A percentile compares a stretch with the other conserved stretches of the same genome.
These are phyloP conservation scores for Pseudonitzschia pungens DNA, from an alignment of 108 stramenopile genomes.

Conservation along the genomic window DNA sequence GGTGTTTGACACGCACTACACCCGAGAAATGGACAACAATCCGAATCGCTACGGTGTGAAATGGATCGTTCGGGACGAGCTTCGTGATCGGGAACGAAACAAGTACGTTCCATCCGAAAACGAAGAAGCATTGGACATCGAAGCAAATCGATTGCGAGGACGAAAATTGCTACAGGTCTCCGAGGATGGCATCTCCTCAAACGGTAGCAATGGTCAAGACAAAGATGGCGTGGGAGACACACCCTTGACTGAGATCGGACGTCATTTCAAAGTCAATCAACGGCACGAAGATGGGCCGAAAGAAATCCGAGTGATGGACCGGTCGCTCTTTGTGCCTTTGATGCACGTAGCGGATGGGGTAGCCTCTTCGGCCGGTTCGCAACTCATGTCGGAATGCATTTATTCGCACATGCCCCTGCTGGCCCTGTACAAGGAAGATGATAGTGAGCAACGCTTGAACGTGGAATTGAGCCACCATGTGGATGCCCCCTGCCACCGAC, in stretches of 20 bases:
- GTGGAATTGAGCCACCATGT: slow-evolving; percentile 33
- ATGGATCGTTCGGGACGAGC: slow-evolving; percentile 12
- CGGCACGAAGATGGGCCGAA: slow-evolving; percentile 12
- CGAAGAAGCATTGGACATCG: not conserved
- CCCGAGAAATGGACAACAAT: slow-evolving; percentile 13
- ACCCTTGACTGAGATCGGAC: not conserved
- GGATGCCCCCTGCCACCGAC: slow-evolving; percentile 17
- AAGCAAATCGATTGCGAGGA: not conserved
- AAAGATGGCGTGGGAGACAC: not conserved
- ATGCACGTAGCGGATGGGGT: slow-evolving; percentile 39
- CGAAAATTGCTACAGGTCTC: not conserved
- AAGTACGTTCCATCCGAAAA: not conserved
- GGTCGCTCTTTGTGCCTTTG: slow-evolving; percentile 38
- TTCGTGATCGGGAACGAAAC: slow-evolving; percentile 15
- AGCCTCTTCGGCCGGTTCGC: slow-evolving; percentile 36
- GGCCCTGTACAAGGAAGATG: slow-evolving; percentile 26
- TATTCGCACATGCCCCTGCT: slow-evolving; percentile 25
- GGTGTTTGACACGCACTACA: slow-evolving; percentile 29
- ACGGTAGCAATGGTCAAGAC: not conserved
- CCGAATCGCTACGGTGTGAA: slow-evolving; percentile 20
- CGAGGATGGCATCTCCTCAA: not conserved
- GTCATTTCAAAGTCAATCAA: not conserved
- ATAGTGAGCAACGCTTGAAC: slow-evolving; percentile 37
- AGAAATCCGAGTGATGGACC: slow-evolving; percentile 30
- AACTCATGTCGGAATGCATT: slow-evolving; percentile 44